These are phyloP conservation scores for Malassezia globosa DNA, from an alignment of 1,284 basidiomycete genomes.

Conservation along the genomic window DNA sequence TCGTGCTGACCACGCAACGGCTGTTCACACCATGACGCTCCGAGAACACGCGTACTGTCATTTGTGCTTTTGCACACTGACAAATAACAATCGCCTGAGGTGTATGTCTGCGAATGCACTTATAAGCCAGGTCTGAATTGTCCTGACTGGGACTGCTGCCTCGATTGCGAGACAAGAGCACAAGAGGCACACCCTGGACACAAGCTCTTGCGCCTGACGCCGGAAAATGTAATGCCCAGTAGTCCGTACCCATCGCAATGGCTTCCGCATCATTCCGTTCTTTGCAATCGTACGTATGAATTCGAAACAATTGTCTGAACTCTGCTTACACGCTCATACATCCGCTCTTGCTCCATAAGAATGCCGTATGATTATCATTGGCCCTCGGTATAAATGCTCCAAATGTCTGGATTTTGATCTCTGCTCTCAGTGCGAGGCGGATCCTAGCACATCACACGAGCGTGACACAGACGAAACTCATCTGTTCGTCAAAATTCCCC, in stretches of 20 bases:
- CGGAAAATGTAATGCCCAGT: constrained; percentile 4
- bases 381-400: constrained; percentile 22
- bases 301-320: neutral
- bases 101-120: neutral
- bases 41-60: neutral
- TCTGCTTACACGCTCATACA: no score
- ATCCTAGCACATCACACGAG: constrained; percentile 15
- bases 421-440: constrained; percentile 20
- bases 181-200: constrained; percentile 20
- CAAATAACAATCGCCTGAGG: neutral
- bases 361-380: constrained; percentile 13
- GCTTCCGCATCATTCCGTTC: constrained; percentile 13
- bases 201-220: constrained; percentile 9
- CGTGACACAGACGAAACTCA: constrained; percentile 9
- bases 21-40: no score
- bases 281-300: constrained; percentile 14
- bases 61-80: neutral
- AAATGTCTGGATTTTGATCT: constrained; percentile 20
- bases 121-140: constrained; percentile 17
- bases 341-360: no score
- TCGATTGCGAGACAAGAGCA: constrained; percentile 2
- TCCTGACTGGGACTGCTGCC: constrained; percentile 24
- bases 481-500: constrained; percentile 23
- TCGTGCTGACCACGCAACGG: no score
- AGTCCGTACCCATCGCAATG: neutral